phyloP scores from a whole-genome alignment of 257 asterid species.

The Solanum piurae region DNA sequence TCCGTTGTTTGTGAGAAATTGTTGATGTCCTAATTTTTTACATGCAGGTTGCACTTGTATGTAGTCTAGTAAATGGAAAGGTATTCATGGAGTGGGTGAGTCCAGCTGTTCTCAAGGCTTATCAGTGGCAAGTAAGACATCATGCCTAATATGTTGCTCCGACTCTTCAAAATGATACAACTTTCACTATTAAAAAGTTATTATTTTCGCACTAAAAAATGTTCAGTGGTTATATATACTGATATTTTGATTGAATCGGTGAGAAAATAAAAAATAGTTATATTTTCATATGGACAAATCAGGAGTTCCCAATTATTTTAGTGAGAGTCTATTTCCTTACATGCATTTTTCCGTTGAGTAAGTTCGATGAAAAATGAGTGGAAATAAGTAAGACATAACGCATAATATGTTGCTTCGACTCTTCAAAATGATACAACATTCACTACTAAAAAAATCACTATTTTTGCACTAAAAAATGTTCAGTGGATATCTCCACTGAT shows the following conservation, averaged over 20 bases:
- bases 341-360: not conserved
- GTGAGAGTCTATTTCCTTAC: too few species aligned
- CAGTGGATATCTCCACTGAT: too few species aligned
- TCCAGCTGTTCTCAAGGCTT: constrained; percentile 89
- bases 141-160: not conserved
- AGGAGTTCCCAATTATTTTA: too few species aligned
- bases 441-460: not conserved
- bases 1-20: not conserved
- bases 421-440: not conserved
- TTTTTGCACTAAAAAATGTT: not conserved
- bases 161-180: not conserved
- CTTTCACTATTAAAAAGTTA: not conserved
- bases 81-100: constrained; percentile 98
- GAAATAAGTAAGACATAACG: constrained; percentile 25
- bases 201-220: not conserved
- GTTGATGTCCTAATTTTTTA: constrained; percentile 5
- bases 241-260: not conserved
- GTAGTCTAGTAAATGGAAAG: constrained; percentile 82
- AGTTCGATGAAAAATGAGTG: too few species aligned
- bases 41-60: constrained; percentile 75
- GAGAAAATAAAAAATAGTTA: not conserved
- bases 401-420: not conserved
- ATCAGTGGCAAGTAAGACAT: constrained; percentile 75
- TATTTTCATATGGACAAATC: too few species aligned
- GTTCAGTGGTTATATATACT: accelerated